Percentiles rank a stretch among this genome's conserved stretches.
phyloP scores from a whole-genome alignment of 2,329 filamentous ascomycete species.

The Trichoderma sp. region DNA sequence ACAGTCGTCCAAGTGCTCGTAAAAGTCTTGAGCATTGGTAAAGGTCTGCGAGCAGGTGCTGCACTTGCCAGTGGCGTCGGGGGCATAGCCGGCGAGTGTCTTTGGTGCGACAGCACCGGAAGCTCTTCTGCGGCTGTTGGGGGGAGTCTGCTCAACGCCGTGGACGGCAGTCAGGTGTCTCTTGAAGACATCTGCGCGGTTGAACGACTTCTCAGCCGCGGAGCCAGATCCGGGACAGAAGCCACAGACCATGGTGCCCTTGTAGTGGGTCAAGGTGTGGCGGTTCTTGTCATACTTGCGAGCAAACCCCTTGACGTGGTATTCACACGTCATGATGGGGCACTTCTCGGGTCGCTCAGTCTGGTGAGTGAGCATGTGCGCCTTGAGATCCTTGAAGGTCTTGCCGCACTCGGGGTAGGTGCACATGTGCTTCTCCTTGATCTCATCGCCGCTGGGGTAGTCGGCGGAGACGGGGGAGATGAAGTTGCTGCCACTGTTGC shows the following conservation, averaged over 20 bases:
- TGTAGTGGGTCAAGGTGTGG: conserved; percentile 92
- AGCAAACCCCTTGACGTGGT: conserved; percentile 88
- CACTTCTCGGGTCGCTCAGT: conserved; percentile 91
- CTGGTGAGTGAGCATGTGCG: conserved; percentile 92
- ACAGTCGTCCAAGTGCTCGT: conserved; percentile 88
- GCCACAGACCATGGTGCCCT: conserved; percentile 94
- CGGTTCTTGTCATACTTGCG: conserved; percentile 96
- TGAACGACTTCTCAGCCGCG: conserved; percentile 90
- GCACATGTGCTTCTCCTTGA: conserved; percentile 70
- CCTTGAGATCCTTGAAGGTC: conserved; percentile 86
- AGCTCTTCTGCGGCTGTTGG: conserved; percentile 80
- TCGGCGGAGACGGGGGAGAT: conserved; percentile 62
- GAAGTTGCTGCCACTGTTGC: conserved; percentile 49
- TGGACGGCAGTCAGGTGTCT: conserved; percentile 87
- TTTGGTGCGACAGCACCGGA: conserved; percentile 47
- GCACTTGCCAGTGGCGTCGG: conserved; percentile 87
- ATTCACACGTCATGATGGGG: conserved; percentile 87
- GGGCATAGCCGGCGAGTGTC: conserved; percentile 68
- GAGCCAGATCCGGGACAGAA: conserved; percentile 91
- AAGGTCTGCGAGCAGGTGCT: conserved; percentile 92
- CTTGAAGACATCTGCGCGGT: conserved; percentile 94
- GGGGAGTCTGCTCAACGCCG: conserved; percentile 87
- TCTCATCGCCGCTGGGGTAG: conserved; percentile 60
- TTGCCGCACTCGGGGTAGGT: conserved; percentile 81
- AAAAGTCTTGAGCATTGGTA: conserved; percentile 93